Percentiles rank a stretch among this genome's conserved stretches.
Evolutionary conservation across 805 yeast species (phyloP).

Genomic region (Cyberlindnera saturnus): DNA sequence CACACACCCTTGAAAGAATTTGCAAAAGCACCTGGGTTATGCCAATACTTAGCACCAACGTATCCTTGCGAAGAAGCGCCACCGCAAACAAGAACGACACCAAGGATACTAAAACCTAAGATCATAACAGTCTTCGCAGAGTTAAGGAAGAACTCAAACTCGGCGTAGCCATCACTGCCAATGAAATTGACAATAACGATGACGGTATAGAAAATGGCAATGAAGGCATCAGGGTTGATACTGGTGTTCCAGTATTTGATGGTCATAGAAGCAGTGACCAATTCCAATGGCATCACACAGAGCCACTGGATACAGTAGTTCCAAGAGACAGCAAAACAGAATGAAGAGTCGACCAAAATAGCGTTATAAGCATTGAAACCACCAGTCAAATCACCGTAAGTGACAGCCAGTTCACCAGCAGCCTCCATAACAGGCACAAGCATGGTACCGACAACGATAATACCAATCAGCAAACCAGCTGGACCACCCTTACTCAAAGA

Average conservation of each 20-base stretch:
- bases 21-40: conserved; percentile 45
- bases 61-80: conserved; percentile 50
- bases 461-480: conserved; percentile 52
- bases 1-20: conserved; percentile 55
- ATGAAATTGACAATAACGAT: conserved; percentile 46
- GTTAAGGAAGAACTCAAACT: conserved; percentile 56
- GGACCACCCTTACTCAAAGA: conserved; percentile 61
- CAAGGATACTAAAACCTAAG: conserved; percentile 50
- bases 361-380: conserved; percentile 34
- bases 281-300: conserved; percentile 46
- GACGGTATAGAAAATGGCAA: conserved; percentile 46
- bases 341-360: conserved; percentile 40
- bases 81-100: conserved; percentile 52
- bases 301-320: conserved; percentile 52
- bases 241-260: conserved; percentile 39
- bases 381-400: conserved; percentile 33
- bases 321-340: conserved; percentile 61
- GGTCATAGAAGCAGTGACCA: conserved; percentile 50
- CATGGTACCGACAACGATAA: conserved; percentile 53
- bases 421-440: conserved; percentile 55
- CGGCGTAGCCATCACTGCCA: conserved; percentile 66
- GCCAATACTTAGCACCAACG: conserved; percentile 57
- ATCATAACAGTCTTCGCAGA: conserved; percentile 51
- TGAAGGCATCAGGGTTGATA: conserved; percentile 49
- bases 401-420: conserved; percentile 47